Evolutionary conservation across 2,329 filamentous ascomycete species (phyloP).

Genomic region (Colletotrichum tofieldiae): DNA sequence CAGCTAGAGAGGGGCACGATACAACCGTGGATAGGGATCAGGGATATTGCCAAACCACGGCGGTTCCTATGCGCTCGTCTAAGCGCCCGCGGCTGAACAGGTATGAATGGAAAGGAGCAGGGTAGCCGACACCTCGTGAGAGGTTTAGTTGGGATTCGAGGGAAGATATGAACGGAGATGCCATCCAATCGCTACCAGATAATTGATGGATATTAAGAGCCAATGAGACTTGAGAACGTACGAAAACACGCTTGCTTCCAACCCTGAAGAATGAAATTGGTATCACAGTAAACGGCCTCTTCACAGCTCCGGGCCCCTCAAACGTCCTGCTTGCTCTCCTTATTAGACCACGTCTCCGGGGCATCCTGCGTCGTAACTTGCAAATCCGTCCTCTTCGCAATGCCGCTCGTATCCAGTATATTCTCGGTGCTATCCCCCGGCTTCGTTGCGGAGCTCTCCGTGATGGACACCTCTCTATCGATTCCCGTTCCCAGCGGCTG

Average conservation of each 20-base stretch:
- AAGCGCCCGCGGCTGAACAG: not conserved
- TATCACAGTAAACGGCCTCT: not conserved
- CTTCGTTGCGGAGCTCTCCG: slow-evolving; percentile 14
- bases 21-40: too few relatives aligned
- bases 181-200: not conserved
- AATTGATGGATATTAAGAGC: not conserved
- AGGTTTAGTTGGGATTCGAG: not conserved
- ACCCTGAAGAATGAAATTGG: not conserved
- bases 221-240: not conserved
- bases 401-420: not conserved
- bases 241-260: not conserved
- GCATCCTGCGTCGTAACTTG: not conserved
- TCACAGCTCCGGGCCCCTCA: not conserved
- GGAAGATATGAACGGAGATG: not conserved
- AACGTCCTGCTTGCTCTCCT: not conserved
- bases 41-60: too few relatives aligned
- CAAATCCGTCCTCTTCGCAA: not conserved
- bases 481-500: slow-evolving; percentile 39
- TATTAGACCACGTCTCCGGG: not conserved
- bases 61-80: not conserved
- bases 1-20: too few relatives aligned
- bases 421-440: slow-evolving; percentile 36
- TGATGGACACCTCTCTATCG: slow-evolving; percentile 3
- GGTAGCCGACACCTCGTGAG: not conserved
- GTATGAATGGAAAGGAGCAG: not conserved